Evolutionary conservation across 768 basidiomycete genomes (phyloP).

Genomic region (Phylloporus scabripes): DNA sequence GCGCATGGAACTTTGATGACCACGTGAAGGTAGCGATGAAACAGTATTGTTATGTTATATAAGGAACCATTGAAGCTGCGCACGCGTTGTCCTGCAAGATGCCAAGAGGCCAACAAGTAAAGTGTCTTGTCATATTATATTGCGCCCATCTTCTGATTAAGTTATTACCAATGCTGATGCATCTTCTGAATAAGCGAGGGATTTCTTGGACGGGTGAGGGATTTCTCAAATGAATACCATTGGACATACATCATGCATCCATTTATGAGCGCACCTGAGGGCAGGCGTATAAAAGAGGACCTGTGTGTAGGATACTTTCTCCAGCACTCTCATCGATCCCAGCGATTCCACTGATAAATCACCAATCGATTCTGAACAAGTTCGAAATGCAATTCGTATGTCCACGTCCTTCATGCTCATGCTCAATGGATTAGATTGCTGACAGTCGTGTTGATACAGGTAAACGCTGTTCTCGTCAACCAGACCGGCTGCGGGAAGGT

Average conservation of each 20-base stretch:
- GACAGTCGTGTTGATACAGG: slow-evolving; percentile 1
- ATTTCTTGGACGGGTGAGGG: not conserved
- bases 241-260: not conserved
- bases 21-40: too few relatives aligned
- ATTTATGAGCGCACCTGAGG: not conserved
- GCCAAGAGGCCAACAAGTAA: too few relatives aligned
- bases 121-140: too few relatives aligned
- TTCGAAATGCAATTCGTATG: slow-evolving; percentile 16
- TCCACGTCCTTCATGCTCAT: too few relatives aligned
- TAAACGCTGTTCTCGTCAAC: slow-evolving; percentile 12
- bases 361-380: too few relatives aligned
- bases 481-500: slow-evolving; percentile 8
- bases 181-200: not conserved
- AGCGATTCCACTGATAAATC: too few relatives aligned
- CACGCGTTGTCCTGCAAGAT: too few relatives aligned
- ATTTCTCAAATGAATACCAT: not conserved
- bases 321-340: not conserved
- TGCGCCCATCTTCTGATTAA: too few relatives aligned
- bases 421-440: not conserved
- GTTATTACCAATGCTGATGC: not conserved
- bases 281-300: slow-evolving; percentile 8
- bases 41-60: too few relatives aligned
- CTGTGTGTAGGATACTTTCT: not conserved
- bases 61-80: too few relatives aligned
- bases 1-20: too few relatives aligned